Evolutionary conservation across 2,329 filamentous ascomycete genomes (phyloP), one percentile per base, ranked within the genome.

Genomic region (Dothiorella sarmentorum): DNA sequence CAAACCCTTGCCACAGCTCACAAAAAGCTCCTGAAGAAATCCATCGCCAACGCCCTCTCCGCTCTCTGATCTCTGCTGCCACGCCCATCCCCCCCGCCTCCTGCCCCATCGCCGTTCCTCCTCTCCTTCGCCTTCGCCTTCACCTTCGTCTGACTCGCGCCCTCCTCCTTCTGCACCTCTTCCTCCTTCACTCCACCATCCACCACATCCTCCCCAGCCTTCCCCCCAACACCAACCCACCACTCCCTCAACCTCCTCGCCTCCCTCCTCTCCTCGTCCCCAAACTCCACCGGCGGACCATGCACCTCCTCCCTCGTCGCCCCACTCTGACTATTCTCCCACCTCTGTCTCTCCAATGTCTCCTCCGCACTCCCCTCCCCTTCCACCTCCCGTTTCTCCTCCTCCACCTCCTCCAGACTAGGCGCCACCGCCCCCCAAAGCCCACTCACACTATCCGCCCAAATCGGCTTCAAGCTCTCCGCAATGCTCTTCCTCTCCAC

Each of bases 251-350:
- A 62, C 61, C 65, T 69, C 61, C 63, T 65, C 15, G 75, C 77
- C 58, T 74, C 70, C 38, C 63, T 63, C 67, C 76, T 73, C 66
- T 80, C 78, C 27, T 75, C 76, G 6, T 73, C 69, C 0, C 75
- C 77, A 37, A 74, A 66, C 67, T 80, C 78, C 1, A 80, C 76
- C 18, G 65, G 68, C 60, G 77, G 77, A 1, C 77, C 78, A 27
- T 70, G 76, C 3, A 76, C 65, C 64, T 79, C 77, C 61, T 80
- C 78, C 52, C 67, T 63, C 35, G 64, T 62, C 63, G 62, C 63
- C 10, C 56, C 56, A 9, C 56, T 59, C 11, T 42, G 18, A 2
- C n/a, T 13, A 6, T 58, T 49, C 4, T 58, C n/a, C n/a, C n/a
- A n/a, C n/a, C n/a, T n/a, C n/a, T n/a, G n/a, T n/a, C n/a, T n/a